phyloP scores from a whole-genome alignment of 352 stramenopile species.

The Phytophthora citricola region DNA sequence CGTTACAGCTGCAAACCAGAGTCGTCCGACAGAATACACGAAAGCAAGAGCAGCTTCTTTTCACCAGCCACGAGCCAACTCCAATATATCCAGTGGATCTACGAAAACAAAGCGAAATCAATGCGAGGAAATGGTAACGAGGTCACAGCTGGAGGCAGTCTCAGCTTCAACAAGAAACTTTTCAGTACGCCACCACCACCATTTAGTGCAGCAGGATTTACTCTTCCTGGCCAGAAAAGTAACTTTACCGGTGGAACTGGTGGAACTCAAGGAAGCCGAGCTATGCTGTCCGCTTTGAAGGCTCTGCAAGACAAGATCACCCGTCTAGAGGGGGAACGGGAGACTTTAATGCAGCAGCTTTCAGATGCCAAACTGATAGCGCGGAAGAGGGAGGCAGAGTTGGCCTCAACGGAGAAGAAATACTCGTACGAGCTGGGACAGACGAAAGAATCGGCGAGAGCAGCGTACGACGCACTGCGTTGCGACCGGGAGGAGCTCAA shows the following conservation, averaged over 20 bases:
- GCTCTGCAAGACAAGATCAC: conserved; percentile 83
- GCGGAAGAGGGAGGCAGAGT: conserved; percentile 62
- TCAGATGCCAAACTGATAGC: conserved; percentile 60
- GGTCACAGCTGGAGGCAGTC: conserved; percentile 1
- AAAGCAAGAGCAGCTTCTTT: conserved; percentile 33
- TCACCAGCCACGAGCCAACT: conserved; percentile 21
- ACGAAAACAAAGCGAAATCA: conserved; percentile 25
- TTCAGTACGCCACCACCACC: conserved; percentile 29
- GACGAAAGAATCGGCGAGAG: conserved; percentile 69
- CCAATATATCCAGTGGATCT: conserved; percentile 8
- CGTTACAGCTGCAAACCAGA: conserved; percentile 28
- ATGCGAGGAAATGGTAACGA: conserved; percentile 12
- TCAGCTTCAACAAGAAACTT: conserved; percentile 43
- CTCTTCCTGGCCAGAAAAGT: conserved; percentile 20
- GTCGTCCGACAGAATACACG: conserved; percentile 32
- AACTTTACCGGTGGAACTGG: conserved; percentile 1
- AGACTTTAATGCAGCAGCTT: conserved; percentile 62
- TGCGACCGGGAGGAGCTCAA: conserved; percentile 68
- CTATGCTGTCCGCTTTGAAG: conserved; percentile 75
- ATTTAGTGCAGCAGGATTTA: conserved; percentile 8
- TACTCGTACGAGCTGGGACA: conserved; percentile 72
- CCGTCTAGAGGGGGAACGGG: conserved; percentile 71
- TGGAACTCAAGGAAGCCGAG: conserved; percentile 59
- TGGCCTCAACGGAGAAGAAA: conserved; percentile 66
- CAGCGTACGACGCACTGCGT: conserved; percentile 68